Evolutionary conservation across 768 basidiomycete genomes (phyloP), one percentile per base, ranked within the genome.

Genomic region (Russula foetens): DNA sequence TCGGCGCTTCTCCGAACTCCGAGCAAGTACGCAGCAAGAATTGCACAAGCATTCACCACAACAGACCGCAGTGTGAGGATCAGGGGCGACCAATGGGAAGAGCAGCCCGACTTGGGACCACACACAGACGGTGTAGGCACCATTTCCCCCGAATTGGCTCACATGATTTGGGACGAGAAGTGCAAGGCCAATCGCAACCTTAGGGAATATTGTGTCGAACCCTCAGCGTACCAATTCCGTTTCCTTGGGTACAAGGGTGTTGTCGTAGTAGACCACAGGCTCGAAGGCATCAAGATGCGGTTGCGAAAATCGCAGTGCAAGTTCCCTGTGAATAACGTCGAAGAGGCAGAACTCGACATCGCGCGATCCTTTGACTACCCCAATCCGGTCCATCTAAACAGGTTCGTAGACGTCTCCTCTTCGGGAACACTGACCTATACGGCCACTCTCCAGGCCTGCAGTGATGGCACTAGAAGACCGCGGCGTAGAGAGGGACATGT

Each of bases 21-120:
- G 3, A 90, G 91, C 5, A 88, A 88, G 71, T 89, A 82, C 67
- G 91, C 89, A 6, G 90, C 91, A 17, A 81, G 91, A n/a, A 74
- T 92, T 60, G 85, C 87, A 14, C 90, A 90, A 72, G 87, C 88
- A 0, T 91, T 93, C 67, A 88, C 88, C 0, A 84, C 86, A 3
- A 93, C 92, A 4, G 84, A 88, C 63, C 82, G 85, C 0, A 86
- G 87, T 0, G 82, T 91, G 23, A 70, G 68, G 21, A 82, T 92
- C 47, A 60, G 65, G 7, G 71, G 71, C 3, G 63, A 75, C 49
- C 77, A 92, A 66, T 91, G 90, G 84, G 78, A 82, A 54, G 74
- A 78, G 57, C 77, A 89, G 46, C 68, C 70, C 0, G 90, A 92
- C 68, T 72, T 90, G 12, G 76, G 76, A 62, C 60, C 78, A 26